phyloP scores from a whole-genome alignment of 495 filamentous ascomycete genomes.

The Saxophila tyrrhenica region DNA sequence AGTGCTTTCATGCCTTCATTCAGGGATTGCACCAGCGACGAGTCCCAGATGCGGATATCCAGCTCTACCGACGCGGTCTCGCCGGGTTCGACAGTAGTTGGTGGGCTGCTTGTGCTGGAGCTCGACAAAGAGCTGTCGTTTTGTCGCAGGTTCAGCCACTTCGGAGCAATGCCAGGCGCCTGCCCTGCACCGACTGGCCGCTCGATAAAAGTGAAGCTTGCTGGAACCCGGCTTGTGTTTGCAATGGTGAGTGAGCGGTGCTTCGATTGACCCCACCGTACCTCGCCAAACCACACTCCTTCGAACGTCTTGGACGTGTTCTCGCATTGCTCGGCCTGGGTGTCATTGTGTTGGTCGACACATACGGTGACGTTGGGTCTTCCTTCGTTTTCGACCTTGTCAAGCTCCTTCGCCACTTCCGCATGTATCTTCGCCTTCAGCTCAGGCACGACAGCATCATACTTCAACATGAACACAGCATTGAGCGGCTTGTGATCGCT shows the following conservation, averaged over 20 bases:
- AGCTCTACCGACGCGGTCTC: conserved; percentile 64
- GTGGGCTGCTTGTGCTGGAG: conserved; percentile 16
- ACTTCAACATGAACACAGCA: conserved; percentile 67
- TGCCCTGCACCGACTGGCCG: conserved; percentile 42
- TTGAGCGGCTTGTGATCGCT: conserved; percentile 93
- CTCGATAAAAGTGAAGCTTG: conserved; percentile 64
- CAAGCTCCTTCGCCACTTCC: conserved; percentile 78
- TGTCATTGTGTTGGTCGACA: conserved; percentile 45
- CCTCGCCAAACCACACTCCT: conserved; percentile 63
- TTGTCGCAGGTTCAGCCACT: conserved; percentile 61
- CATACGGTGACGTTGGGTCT: conserved; percentile 76
- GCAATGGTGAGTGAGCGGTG: conserved; percentile 65
- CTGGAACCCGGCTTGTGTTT: conserved; percentile 73
- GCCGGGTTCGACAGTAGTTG: conserved; percentile 61
- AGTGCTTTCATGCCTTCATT: conserved; percentile 55
- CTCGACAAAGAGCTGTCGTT: conserved; percentile 35
- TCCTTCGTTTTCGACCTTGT: conserved; percentile 85
- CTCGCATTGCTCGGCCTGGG: conserved; percentile 23
- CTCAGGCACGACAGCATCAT: conserved; percentile 72
- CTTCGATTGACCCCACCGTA: conserved; percentile 55
- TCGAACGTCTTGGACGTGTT: conserved; percentile 28
- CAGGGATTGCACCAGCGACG: conserved; percentile 53
- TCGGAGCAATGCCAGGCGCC: conserved; percentile 32
- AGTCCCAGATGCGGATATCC: conserved; percentile 48
- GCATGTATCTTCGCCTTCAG: conserved; percentile 72